A percentile compares a stretch with the other conserved stretches of the same genome.
These are phyloP conservation scores for Aphanomyces cochlioides DNA, from an alignment of 352 stramenopile species.

Conservation along the genomic window DNA sequence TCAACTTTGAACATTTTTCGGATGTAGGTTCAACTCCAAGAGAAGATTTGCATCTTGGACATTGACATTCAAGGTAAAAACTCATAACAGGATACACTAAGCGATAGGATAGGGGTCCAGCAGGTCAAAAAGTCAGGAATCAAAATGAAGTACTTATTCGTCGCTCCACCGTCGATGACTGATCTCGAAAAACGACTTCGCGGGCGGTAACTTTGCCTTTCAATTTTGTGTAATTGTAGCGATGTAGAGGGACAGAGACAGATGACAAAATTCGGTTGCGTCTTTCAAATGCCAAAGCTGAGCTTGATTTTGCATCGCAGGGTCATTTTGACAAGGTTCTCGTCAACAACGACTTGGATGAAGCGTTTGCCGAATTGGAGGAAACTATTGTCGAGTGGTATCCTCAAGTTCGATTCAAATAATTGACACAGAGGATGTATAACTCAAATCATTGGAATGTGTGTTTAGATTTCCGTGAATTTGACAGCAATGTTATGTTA, in stretches of 20 bases:
- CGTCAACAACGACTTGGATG: constrained; percentile 88
- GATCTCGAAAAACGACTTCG: constrained; percentile 93
- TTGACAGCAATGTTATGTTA: too few species aligned
- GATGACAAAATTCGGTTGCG: constrained; percentile 94
- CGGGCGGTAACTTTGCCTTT: constrained; percentile 48
- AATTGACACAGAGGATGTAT: not conserved
- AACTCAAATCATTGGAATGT: not conserved
- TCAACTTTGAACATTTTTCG: not conserved
- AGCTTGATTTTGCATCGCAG: constrained; percentile 88
- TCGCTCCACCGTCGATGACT: constrained; percentile 93
- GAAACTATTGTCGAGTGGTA: constrained; percentile 74
- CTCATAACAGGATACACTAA: too few species aligned
- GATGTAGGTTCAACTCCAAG: constrained; percentile 70
- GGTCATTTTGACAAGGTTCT: constrained; percentile 88
- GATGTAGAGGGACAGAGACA: constrained; percentile 86
- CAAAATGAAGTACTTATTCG: constrained; percentile 93
- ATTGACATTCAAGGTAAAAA: constrained; percentile 92
- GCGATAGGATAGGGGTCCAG: constrained; percentile 73
- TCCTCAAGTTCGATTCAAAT: constrained; percentile 50
- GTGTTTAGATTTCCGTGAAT: not conserved
- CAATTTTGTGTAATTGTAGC: not conserved
- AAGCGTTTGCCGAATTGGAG: constrained; percentile 70
- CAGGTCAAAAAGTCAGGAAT: constrained; percentile 89
- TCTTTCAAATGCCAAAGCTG: constrained; percentile 90
- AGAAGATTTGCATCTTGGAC: constrained; percentile 98